Evolutionary conservation across 768 basidiomycete species (phyloP).

Genomic region (Antrodiella citrinella): DNA sequence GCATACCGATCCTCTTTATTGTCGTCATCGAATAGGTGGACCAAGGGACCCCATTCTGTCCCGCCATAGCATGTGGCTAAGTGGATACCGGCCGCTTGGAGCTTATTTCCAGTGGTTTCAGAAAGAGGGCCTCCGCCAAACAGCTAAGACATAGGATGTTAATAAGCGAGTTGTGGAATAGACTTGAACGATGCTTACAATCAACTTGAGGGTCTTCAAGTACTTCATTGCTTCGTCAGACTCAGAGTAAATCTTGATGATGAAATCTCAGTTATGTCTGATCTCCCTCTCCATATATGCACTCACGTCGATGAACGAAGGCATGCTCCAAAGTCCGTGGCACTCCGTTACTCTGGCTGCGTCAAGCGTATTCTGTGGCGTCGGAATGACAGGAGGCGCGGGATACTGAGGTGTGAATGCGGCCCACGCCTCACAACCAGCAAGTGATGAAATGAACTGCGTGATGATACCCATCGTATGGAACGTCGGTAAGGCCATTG

Average conservation of each 20-base stretch:
- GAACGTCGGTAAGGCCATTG: constrained; percentile 10
- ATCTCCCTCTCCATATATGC: no score
- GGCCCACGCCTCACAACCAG: constrained; percentile 3
- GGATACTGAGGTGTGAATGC: constrained; percentile 7
- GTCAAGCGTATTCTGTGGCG: constrained; percentile 11
- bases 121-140: constrained; percentile 15
- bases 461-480: constrained; percentile 8
- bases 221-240: constrained; percentile 10
- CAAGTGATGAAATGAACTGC: constrained; percentile 8
- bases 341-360: constrained; percentile 4
- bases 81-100: constrained; percentile 11
- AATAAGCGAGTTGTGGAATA: neutral
- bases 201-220: constrained; percentile 4
- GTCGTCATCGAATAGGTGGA: constrained; percentile 1
- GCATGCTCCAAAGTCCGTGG: constrained; percentile 8
- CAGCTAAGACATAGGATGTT: constrained; percentile 2
- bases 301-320: constrained; percentile 13
- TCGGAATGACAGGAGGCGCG: constrained; percentile 12
- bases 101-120: constrained; percentile 8
- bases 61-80: constrained; percentile 10
- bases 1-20: neutral
- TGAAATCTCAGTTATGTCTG: no score
- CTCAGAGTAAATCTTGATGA: no score
- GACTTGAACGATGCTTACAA: neutral
- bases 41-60: constrained; percentile 11